Evolutionary conservation across 176 grass and related monocot genomes (phyloP).

Genomic region (Phragmites australis): DNA sequence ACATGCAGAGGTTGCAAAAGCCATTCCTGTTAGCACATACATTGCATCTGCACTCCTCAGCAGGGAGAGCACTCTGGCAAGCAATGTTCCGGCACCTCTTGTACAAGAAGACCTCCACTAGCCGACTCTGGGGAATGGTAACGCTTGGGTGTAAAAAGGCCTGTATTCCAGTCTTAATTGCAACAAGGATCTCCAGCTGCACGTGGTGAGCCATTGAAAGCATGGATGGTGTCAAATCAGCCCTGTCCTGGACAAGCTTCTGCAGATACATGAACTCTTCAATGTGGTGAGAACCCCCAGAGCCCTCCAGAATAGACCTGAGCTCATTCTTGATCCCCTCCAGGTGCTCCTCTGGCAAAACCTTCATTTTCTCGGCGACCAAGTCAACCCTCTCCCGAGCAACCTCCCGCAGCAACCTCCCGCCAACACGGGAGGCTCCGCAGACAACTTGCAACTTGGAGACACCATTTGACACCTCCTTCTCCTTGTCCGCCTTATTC

Average conservation of each 20-base stretch:
- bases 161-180: slow-evolving; percentile 96
- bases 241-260: slow-evolving; percentile 79
- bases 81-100: slow-evolving; percentile 98
- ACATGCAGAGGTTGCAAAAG: slow-evolving; percentile 98
- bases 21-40: slow-evolving; percentile 77
- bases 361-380: slow-evolving; percentile 80
- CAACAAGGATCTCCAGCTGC: slow-evolving; percentile 93
- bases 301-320: slow-evolving; percentile 80
- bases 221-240: slow-evolving; percentile 60
- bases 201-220: slow-evolving; percentile 73
- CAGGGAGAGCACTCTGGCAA: slow-evolving; percentile 87
- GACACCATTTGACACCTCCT: slow-evolving; percentile 62
- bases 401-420: slow-evolving; percentile 71
- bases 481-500: slow-evolving; percentile 58
- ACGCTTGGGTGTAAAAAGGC: slow-evolving; percentile 94
- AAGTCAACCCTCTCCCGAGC: slow-evolving; percentile 76
- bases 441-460: slow-evolving; percentile 62
- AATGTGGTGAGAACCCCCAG: slow-evolving; percentile 75
- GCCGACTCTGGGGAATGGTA: slow-evolving; percentile 64
- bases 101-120: slow-evolving; percentile 94
- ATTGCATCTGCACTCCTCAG: slow-evolving; percentile 88
- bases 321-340: slow-evolving; percentile 84
- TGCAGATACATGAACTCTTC: slow-evolving; percentile 96
- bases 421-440: slow-evolving; percentile 37
- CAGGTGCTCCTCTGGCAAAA: slow-evolving; percentile 71